A percentile compares a stretch with the other conserved stretches of the same genome.
Conservation (phyloP, 441 rosid species). For the Populus hybrid region DNA sequence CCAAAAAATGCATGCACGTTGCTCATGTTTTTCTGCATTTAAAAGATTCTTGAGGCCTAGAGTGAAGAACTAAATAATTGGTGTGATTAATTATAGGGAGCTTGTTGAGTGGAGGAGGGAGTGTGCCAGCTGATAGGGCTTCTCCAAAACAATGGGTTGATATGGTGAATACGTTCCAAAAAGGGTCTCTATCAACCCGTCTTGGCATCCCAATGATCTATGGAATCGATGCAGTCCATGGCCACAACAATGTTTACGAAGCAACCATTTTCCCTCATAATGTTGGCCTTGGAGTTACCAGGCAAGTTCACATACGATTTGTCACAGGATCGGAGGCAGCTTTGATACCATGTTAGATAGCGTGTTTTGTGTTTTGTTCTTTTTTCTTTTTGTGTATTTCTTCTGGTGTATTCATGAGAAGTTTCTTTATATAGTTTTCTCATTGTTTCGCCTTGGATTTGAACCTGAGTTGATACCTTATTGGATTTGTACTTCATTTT, state of each 20-base stretch:
- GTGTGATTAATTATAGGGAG: constrained; percentile 38
- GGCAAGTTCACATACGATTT: constrained; percentile 28
- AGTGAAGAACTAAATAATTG: neutral
- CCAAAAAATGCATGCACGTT: neutral
- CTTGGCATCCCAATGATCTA: constrained; percentile 73
- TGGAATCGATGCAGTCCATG: constrained; percentile 81
- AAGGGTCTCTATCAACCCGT: constrained; percentile 57
- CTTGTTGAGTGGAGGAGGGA: constrained; percentile 59
- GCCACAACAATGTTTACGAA: constrained; percentile 60
- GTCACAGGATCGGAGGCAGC: neutral
- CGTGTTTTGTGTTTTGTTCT: neutral
- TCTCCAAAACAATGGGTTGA: constrained; percentile 55
- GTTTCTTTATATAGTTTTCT: neutral
- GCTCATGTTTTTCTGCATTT: neutral
- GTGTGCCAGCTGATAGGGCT: constrained; percentile 50
- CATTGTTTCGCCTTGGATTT: neutral
- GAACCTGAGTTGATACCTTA: too few relatives aligned
- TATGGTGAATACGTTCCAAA: constrained; percentile 63
- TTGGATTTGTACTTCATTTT: too few relatives aligned
- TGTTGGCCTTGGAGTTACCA: constrained; percentile 74
- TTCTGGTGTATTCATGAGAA: neutral
- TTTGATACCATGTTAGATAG: neutral
- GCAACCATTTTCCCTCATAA: constrained; percentile 83
- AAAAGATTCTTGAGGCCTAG: neutral
- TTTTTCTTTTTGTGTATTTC: neutral